phyloP scores from a whole-genome alignment of 768 basidiomycete species.

The Lanmaoa pseudosensibilis region DNA sequence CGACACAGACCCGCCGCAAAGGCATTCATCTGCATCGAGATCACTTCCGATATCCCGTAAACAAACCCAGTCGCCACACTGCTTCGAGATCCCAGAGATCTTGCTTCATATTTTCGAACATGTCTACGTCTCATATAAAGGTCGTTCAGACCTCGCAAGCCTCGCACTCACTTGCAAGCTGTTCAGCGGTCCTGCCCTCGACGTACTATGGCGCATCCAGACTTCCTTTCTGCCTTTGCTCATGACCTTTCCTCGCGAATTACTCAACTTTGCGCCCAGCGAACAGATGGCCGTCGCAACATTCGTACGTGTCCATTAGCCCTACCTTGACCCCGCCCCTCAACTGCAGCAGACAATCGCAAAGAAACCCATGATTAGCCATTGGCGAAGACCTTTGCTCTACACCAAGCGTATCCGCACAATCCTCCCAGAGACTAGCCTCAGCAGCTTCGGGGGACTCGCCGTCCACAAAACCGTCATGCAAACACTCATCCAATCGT shows the following conservation, averaged over 20 bases:
- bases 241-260: slow-evolving; percentile 16
- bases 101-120: slow-evolving; percentile 17
- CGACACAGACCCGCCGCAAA: neutral
- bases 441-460: slow-evolving; percentile 12
- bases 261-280: slow-evolving; percentile 16
- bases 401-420: slow-evolving; percentile 21
- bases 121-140: slow-evolving; percentile 4
- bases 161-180: slow-evolving; percentile 20
- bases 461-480: slow-evolving; percentile 17
- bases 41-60: neutral
- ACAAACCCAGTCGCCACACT: neutral
- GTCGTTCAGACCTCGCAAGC: slow-evolving; percentile 13
- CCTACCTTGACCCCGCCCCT: too few relatives aligned
- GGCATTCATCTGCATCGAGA: neutral
- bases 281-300: slow-evolving; percentile 17
- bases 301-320: slow-evolving; percentile 9
- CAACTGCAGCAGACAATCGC: slow-evolving; percentile 10
- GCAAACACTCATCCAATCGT: slow-evolving; percentile 20
- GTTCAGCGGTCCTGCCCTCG: slow-evolving; percentile 20
- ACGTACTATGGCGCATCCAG: slow-evolving; percentile 24
- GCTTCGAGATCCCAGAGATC: slow-evolving; percentile 22
- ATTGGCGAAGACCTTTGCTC: slow-evolving; percentile 21
- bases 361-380: slow-evolving; percentile 9
- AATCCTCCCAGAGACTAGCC: slow-evolving; percentile 6
- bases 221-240: slow-evolving; percentile 19